Evolutionary conservation across 805 yeast species (phyloP), one percentile per base, ranked within the genome.

Genomic region (Priceomyces medius): DNA sequence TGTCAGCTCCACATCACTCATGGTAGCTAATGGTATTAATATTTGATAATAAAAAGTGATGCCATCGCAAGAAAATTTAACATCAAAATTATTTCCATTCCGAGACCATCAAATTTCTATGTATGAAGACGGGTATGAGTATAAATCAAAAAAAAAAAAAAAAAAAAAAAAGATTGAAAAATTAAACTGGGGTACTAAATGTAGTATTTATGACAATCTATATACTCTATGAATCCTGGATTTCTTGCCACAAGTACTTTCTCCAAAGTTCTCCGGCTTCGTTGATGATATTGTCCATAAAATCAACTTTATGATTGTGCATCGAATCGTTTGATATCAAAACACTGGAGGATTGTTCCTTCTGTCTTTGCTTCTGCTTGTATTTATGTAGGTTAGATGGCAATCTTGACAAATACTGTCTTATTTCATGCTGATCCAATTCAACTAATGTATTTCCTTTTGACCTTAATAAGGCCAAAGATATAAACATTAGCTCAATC

Each of bases 251-350:
- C 29, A 85, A 64, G 87, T 91, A 86, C 53, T 81, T 83, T 48
- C 96, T 71, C 95, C 95, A 88, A 32, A 85, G 69, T 54, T 88
- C 95, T 23, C 96, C 95, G 2, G 95, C 90, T 58, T 83, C 90
- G 41, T 69, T 66, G 32, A 87, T 73, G 20, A 88, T 73, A 48
- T 82, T 83, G 54, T 85, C 89, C 58, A 88, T 83, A 49, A 85
- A 88, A 47, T 75, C 77, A 31, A 72, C 65, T 42, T 68, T 69
- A 26, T 77, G 77, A 42, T 66, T 50, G 34, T 49, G 51, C 18
- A 37, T 31, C 3, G 56, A 49, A 44, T 63, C 66, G 42, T 62
- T 61, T 12, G 64, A 54, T 13, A 63, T 61, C 3, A 63, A 59
- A 9, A 52, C 48, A 31, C 46, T 46, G 24, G 38, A 20, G 8